Evolutionary conservation across 805 yeast genomes (phyloP), one percentile per base, ranked within the genome.

Genomic region (Lipomyces starkeyi): DNA sequence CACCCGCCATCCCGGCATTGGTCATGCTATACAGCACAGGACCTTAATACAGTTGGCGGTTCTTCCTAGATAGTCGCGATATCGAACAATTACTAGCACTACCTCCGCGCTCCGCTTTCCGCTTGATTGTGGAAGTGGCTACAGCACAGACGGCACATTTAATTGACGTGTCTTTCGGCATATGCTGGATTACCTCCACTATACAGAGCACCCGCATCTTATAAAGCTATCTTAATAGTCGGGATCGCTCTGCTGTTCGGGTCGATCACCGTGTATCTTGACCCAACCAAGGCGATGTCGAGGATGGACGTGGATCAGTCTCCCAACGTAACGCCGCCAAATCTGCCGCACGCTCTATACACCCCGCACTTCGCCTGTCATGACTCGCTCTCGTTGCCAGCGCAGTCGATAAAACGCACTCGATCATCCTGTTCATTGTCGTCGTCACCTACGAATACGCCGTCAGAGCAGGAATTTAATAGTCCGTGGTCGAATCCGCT

Each of bases 281-380:
- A 37, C 43, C 17, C 17, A 35, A 14, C 17, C 14, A 11, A 35
- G 40, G 5, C 14, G 40, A 35, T 37, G 43, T 13, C 43, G 17
- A 17, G 20, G 49, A 32, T 57, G 59, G 59, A 57, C n/a, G 13
- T 57, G 4, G 59, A 57, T 57, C 56, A 53, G 14, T 13, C 56
- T 53, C 34, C 56, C 49, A 43, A 53, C 56, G 17, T 29, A 11
- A 20, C 29, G 56, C 56, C 3, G 56, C 34, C 56, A 14, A 25
- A 4, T 34, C 43, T 47, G 43, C 59, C 59, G 37, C 59, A 57
- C 43, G 20, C 35, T 32, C 14, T 22, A 9, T 22, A 3, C 17
- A 17, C 20, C 7, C 58, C 35, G 22, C 58, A 25, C 58, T 13
- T 11, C 35, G 27, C 7, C 20, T 27, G 32, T 34, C 47, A 17